Evolutionary conservation across 345 rosid species (phyloP).

Genomic region (Acer campestre): DNA sequence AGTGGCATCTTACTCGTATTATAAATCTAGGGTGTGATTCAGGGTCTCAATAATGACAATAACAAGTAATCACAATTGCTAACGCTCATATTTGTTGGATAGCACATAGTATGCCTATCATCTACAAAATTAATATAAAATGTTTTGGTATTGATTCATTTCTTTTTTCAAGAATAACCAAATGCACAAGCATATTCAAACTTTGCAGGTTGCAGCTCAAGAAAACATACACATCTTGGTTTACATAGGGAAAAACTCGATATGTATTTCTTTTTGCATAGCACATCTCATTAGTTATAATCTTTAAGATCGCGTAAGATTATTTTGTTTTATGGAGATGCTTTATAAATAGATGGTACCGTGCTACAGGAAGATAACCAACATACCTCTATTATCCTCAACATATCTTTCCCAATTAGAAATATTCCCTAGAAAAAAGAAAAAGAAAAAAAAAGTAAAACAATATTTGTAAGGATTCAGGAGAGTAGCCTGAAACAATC

Average conservation of each 20-base stretch:
- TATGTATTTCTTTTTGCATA: background rate
- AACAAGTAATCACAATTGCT: background rate
- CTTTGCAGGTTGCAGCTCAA: background rate
- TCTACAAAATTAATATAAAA: background rate
- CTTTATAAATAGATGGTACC: background rate
- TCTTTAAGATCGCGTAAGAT: background rate
- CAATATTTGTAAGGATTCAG: background rate
- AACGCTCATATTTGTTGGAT: background rate
- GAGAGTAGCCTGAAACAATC: background rate
- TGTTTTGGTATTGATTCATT: background rate
- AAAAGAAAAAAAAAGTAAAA: background rate
- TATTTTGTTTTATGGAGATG: background rate
- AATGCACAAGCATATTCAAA: background rate
- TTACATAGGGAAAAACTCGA: background rate
- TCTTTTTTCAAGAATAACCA: background rate
- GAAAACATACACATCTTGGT: background rate
- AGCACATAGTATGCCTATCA: background rate
- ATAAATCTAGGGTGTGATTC: background rate
- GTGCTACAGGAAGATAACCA: background rate
- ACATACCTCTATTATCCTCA: slow-evolving; percentile 70
- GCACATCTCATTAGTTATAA: background rate
- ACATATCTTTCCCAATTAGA: slow-evolving; percentile 66
- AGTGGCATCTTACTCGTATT: background rate
- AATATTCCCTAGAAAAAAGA: slow-evolving; percentile 59
- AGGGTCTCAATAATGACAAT: background rate